Base-by-base conservation (phyloP, 2,329 filamentous ascomycete genomes). In the Fusarium nurragi region DNA sequence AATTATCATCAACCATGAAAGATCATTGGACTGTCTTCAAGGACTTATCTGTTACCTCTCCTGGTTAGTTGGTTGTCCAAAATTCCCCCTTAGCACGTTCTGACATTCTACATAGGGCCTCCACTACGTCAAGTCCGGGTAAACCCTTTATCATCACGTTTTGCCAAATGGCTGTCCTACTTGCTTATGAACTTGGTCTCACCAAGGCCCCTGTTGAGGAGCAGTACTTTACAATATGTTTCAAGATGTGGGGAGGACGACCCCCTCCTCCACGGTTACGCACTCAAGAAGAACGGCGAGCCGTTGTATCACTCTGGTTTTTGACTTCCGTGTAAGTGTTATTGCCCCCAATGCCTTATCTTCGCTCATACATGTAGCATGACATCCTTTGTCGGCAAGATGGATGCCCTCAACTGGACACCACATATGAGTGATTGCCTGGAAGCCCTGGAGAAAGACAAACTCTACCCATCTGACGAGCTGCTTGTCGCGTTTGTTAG, bases 401-500 rank as follows among this genome's bases (percentile, higher is more conserved):
- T 80, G 46, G 84, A 88, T 49, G 68, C 79, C 3, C 75, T 89
- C 45, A 78, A 77, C 4, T 90, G 87, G 87, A 87, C 82, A 1
- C 65, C 81, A 2, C 81, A 87, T 48, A 82, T 89, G 77, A 85
- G 88, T 26, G 85, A 88, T 32, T 85, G 81, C 32, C 75, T 89
- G 1, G 73, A 78, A 6, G 64, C 78, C 3, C 74, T 90, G 0
- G 75, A 77, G 6, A 74, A 79, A 16, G 74, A 78, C 2, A 78
- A 77, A 9, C 83, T 87, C 53, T 77, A 77, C 22, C 75, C 79
- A 0, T 78, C 79, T 3, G 87, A 90, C 68, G 76, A 78, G 25
- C 65, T 84, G 3, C 76, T 89, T 1, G 71, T 68, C 4, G 49
- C 74, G 1, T 66, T 78, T 12, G 54, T 78, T 21, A 76, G 71